Evolutionary conservation across 441 rosid genomes (phyloP), one percentile per base, ranked within the genome.

Genomic region (Hura crepitans): DNA sequence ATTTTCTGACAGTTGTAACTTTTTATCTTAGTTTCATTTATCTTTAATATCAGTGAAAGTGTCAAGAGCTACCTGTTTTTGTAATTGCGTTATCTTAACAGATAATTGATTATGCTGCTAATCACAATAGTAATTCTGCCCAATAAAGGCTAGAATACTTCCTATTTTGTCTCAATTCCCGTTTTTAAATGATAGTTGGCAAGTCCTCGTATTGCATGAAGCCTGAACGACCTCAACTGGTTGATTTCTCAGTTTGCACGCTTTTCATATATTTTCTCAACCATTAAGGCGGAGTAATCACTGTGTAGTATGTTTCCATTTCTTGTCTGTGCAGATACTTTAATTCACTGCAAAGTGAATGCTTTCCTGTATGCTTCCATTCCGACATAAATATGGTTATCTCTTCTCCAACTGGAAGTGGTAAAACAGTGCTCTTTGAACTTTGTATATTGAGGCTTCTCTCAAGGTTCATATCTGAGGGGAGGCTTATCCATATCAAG

Each of bases 401-500:
- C 62, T 92, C 98, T 4, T 98, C 99, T 15, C 99, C 99, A 5
- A 92, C 99, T 60, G 99, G 99, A 66, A 95, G 99, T 74, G 98
- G 98, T 65, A 92, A 95, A 80, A 92, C 99, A 1, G 97, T 87
- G 18, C 97, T 95, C 66, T 95, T 95, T 66, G 99, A 95, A 82
- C 91, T 92, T 18, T 88, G 96, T 81, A 85, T 92, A 70, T 71
- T 92, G 81, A 90, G 96, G 88, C 95, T 92, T 58, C 95, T 95
- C 53, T 86, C 91, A 1, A 86, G 82, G 77, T 91, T 88, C 80
- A 73, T 95, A 62, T 77, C 87, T 18, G 93, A 87, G 23, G 87
- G 88, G 68, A 84, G 74, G 72, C 88, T 92, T 80, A 75, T 67
- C 56, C 99, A 83, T 65, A 56, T 84, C 69, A 88, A 84, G 77